Evolutionary conservation across 1,284 basidiomycete species (phyloP), one percentile per base, ranked within the genome.

Genomic region (Fomitiporia mediterranea): DNA sequence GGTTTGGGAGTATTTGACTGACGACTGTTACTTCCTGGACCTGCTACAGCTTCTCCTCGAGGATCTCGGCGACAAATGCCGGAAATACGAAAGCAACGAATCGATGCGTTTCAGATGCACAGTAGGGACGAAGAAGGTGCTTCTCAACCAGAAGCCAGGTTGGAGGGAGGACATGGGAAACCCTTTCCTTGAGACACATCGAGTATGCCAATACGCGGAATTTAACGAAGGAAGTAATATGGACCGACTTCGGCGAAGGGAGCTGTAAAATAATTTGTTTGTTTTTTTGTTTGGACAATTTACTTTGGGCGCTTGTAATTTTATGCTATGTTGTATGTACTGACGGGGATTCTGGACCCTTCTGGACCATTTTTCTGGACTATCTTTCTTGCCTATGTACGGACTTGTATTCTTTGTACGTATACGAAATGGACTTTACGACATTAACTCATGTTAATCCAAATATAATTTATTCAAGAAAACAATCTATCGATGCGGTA

Each of bases 141-240:
- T 52, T 34, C 30, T 56, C 15, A 53, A 28, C 27, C 54, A 60
- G 40, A 56, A 48, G 42, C 58, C 58, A 21, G 38, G 58, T n/a
- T 60, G 58, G 58, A 49, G 49, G 19, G 58, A 53, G 35, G 53
- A 56, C 7, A 60, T 60, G 58, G 58, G 58, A 13, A 56, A 56
- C 49, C 42, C 43, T 19, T 59, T 59, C 13, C 13, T 43, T 13
- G 38, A 53, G 37, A 25, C 27, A 2, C 40, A 30, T 15, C 43
- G 42, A 15, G 49, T 60, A 15, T 60, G 58, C 34, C 28, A 19
- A 4, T 53, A 60, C 21, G 44, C 47, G 13, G 44, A 46, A 25
- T 28, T 46, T 2, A 46, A 50, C 19, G 30, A 13, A 8, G 17
- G 48, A n/a, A 35, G 11, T 50, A 34, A 50, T n/a, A n/a, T n/a